Percentiles rank a stretch among this genome's conserved stretches.
Evolutionary conservation across 1,284 basidiomycete genomes (phyloP).

Genomic region (Microbotryum lychnidis-dioicae): DNA sequence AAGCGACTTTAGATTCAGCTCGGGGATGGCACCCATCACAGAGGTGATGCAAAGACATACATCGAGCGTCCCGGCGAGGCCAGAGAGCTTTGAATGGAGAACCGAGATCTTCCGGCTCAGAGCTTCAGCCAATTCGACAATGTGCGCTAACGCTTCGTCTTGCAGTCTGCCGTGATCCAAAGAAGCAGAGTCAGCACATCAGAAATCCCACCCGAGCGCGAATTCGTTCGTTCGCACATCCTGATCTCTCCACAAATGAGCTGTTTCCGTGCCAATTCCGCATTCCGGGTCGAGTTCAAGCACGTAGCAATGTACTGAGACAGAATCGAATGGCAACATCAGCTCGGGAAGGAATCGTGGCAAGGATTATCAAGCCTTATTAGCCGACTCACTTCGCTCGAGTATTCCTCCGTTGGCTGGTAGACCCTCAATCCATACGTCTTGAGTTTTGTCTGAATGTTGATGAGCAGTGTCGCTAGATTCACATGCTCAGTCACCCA

Average conservation of each 20-base stretch:
- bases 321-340: no score
- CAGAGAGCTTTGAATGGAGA: constrained; percentile 53
- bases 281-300: background rate
- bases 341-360: background rate
- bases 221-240: background rate
- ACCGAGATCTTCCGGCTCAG: background rate
- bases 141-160: background rate
- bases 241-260: background rate
- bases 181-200: background rate
- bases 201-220: no score
- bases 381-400: constrained; percentile 48
- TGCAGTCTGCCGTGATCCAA: background rate
- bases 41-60: constrained; percentile 42
- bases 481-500: constrained; percentile 90
- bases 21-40: no score
- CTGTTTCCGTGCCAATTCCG: background rate
- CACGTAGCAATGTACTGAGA: no score
- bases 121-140: background rate
- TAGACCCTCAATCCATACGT: constrained; percentile 83
- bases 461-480: constrained; percentile 76
- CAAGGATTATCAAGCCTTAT: background rate
- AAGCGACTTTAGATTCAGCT: no score
- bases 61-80: constrained; percentile 69
- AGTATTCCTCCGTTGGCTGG: constrained; percentile 63
- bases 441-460: constrained; percentile 86